Evolutionary conservation across 306 rosid genomes (phyloP), one percentile per base, ranked within the genome.

Genomic region (Inga leiocalycina): DNA sequence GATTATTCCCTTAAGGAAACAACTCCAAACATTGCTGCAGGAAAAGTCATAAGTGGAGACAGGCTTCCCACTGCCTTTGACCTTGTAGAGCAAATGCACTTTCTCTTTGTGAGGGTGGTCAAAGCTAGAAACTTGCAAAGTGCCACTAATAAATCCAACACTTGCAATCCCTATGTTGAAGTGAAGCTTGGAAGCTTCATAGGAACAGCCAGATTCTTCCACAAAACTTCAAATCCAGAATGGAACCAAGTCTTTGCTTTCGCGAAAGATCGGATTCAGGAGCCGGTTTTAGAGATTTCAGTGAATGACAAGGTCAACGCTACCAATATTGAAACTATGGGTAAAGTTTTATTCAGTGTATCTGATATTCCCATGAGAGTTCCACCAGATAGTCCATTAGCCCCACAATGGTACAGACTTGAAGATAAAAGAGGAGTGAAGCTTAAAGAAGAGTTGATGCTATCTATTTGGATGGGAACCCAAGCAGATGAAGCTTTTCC

Each of bases 381-480:
- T 11, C 92, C 86, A 13, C 90, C 90, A 8, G 89, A 87, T 70
- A 85, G 90, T 34, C 87, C 89, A 74, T 51, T 85, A 46, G 88
- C 88, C 5, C 88, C 88, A 44, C 82, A 85, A 13, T 85, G 88
- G 85, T 81, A 87, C 46, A 80, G 69, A 64, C 84, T 89, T 4
- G 92, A 81, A 77, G 30, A 81, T 57, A 56, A 35, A 35, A 76
- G 65, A 49, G 76, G 83, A 6, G 67, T 13, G 17, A 82, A 72
- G 48, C 72, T 74, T n/a, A 79, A 79, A 81, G 88, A 81, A 71
- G 92, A 87, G 75, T 59, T 89, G 73, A 89, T 87, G 89, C 77
- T 87, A 22, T 83, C 90, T 44, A 83, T 85, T 56, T 89, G 92
- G 92, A 87, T 89, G 85, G 92, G 92, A 41, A 85, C 92, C 72